Conservation (phyloP, 495 filamentous ascomycete species). For the Staphylotrichum longicolle region DNA sequence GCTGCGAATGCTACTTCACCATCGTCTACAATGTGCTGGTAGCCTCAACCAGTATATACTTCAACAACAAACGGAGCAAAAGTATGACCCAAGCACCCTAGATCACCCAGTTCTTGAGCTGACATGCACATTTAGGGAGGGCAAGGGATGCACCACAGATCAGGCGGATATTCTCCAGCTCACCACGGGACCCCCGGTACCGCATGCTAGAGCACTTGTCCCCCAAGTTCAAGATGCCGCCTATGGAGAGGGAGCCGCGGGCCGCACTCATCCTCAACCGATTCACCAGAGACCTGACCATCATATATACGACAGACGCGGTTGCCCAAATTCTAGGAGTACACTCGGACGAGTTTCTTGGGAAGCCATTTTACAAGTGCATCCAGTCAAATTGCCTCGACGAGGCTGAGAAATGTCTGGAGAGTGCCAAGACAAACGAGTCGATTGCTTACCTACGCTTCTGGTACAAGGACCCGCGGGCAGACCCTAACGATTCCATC, state of each 20-base stretch:
- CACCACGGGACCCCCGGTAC: slow-evolving; percentile 80
- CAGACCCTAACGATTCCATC: slow-evolving; percentile 34
- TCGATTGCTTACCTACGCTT: slow-evolving; percentile 94
- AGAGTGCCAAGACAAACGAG: slow-evolving; percentile 84
- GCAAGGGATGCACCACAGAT: slow-evolving; percentile 75
- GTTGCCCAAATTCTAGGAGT: slow-evolving; percentile 71
- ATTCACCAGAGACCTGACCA: slow-evolving; percentile 76
- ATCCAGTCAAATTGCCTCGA: slow-evolving; percentile 72
- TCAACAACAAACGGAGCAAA: slow-evolving; percentile 63
- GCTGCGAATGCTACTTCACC: slow-evolving; percentile 87
- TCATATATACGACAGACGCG: slow-evolving; percentile 83
- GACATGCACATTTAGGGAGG: slow-evolving; percentile 54
- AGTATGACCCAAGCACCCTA: slow-evolving; percentile 48
- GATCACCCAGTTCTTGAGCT: not conserved
- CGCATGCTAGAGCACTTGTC: slow-evolving; percentile 88
- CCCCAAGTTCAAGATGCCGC: slow-evolving; percentile 69
- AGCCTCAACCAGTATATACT: slow-evolving; percentile 79
- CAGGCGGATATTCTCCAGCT: slow-evolving; percentile 74
- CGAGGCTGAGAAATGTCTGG: slow-evolving; percentile 73
- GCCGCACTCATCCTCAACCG: slow-evolving; percentile 85
- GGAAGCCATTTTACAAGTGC: slow-evolving; percentile 77
- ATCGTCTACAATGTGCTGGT: slow-evolving; percentile 85
- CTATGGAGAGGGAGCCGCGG: slow-evolving; percentile 70
- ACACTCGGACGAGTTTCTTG: slow-evolving; percentile 59
- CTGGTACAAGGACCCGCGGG: slow-evolving; percentile 72